Evolutionary conservation across 768 basidiomycete species (phyloP).

Genomic region (Strobilomyces dryophilus): DNA sequence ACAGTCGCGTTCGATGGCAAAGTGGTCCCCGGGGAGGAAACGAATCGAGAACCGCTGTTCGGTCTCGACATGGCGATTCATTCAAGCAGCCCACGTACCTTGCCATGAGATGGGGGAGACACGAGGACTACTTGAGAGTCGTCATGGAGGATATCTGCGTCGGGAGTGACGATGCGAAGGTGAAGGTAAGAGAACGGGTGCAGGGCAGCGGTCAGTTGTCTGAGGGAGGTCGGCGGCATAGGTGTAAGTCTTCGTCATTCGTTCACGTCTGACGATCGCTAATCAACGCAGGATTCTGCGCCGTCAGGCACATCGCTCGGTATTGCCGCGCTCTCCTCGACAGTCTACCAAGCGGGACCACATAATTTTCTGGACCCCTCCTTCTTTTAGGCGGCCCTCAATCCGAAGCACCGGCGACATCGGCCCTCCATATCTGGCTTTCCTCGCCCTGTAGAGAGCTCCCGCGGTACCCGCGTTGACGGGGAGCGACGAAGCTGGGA

Average conservation of each 20-base stretch:
- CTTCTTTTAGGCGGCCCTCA: conserved; percentile 28
- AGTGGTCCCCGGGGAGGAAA: conserved; percentile 33
- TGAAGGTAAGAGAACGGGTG: conserved; percentile 40
- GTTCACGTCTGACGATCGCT: not conserved
- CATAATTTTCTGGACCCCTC: conserved; percentile 54
- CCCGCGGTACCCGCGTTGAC: conserved; percentile 41
- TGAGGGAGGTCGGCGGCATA: conserved; percentile 73
- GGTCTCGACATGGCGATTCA: conserved; percentile 96
- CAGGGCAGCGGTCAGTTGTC: conserved; percentile 74
- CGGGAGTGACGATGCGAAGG: conserved; percentile 7
- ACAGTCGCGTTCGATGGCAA: conserved; percentile 16
- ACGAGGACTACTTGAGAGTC: conserved; percentile 91
- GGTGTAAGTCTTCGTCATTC: conserved; percentile 49
- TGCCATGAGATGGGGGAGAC: conserved; percentile 84
- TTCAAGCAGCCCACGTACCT: conserved; percentile 93
- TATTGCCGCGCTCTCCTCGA: conserved; percentile 87
- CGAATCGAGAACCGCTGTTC: conserved; percentile 77
- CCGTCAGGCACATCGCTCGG: conserved; percentile 77
- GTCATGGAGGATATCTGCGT: conserved; percentile 85
- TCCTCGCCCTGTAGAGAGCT: conserved; percentile 68
- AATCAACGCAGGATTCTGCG: not conserved
- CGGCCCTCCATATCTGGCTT: conserved; percentile 67
- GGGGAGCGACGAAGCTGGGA: conserved; percentile 22
- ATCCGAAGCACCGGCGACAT: conserved; percentile 23
- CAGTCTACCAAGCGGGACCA: conserved; percentile 83